Evolutionary conservation across 2,329 filamentous ascomycete species (phyloP), one percentile per base, ranked within the genome.

Genomic region (Zymoseptoria passerinii): DNA sequence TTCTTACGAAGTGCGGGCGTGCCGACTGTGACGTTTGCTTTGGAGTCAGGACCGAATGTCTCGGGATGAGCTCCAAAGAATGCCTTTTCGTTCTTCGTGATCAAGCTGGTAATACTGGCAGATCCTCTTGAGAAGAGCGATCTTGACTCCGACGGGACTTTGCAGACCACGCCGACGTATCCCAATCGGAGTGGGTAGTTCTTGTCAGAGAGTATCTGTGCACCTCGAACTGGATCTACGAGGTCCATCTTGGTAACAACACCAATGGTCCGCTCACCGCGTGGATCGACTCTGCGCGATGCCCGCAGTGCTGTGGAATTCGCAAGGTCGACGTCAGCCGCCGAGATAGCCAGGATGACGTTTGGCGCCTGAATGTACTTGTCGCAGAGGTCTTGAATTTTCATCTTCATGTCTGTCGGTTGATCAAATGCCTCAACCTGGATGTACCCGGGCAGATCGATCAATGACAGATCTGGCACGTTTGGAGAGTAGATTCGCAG

Each of bases 231-330:
- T 2, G 94, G 82, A 66, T 97, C 92, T 7, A 99, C 92, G 20
- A 99, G 80, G 69, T 99, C 94, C 92, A 99, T 96, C 77, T 99
- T 99, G 2, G 94, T 99, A 49, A 99, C 87, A n/a, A 99, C 94
- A 50, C 94, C 94, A 70, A 99, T 99, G 0, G 94, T 99, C 62
- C 94, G 83, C 75, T 99, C 94, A 56, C 94, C 94, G 61, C 94
- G 82, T 1, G 94, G 94, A 69, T 99, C 94, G 28, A 97, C 92
- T 66, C 92, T 83, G 62, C 94, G 83, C 65, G 92, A 96, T 18
- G 94, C 91, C 66, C 92, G 82, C 23, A 99, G 76, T 5, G 94
- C 92, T 6, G 94, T 94, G 1, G 94, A 99, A 73, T 99, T 99
- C 20, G 94, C 94, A 58, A 99, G 76, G 78, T 99, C 94, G 18